A percentile compares a stretch with the other conserved stretches of the same genome.
These are phyloP conservation scores for Penicillium capsulatum DNA, from an alignment of 2,329 filamentous ascomycete species.

Conservation along the genomic window DNA sequence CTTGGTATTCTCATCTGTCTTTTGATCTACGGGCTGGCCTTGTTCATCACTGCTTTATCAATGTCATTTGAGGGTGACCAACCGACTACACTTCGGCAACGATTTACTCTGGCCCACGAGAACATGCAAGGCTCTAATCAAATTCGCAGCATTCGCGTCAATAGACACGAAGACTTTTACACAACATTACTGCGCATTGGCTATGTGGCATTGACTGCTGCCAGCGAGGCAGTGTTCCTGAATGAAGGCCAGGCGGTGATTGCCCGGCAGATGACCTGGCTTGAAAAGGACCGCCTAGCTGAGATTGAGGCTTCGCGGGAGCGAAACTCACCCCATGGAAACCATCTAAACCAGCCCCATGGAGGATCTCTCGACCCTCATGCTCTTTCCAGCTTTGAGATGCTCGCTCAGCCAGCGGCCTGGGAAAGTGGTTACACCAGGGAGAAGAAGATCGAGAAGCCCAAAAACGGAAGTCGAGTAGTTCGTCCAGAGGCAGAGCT, in stretches of 20 bases:
- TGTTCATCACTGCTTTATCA: constrained; percentile 69
- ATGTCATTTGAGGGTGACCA: constrained; percentile 51
- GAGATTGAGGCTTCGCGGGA: constrained; percentile 61
- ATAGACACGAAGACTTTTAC: constrained; percentile 91
- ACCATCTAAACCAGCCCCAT: constrained; percentile 13
- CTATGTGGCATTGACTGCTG: constrained; percentile 84
- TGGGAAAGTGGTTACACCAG: constrained; percentile 47
- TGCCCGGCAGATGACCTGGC: constrained; percentile 75
- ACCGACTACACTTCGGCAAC: constrained; percentile 51
- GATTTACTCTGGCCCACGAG: constrained; percentile 67
- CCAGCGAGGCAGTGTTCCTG: constrained; percentile 90
- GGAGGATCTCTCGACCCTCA: constrained; percentile 29
- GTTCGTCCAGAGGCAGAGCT: constrained; percentile 35
- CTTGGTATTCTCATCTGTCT: constrained; percentile 71
- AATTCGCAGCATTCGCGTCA: constrained; percentile 72
- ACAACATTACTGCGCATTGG: constrained; percentile 81
- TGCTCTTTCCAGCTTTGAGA: constrained; percentile 34
- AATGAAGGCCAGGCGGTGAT: constrained; percentile 79
- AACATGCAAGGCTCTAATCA: constrained; percentile 93
- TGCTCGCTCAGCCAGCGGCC: constrained; percentile 27
- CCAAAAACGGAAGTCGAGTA: constrained; percentile 31
- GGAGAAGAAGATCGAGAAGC: constrained; percentile 45
- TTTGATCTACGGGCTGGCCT: constrained; percentile 70
- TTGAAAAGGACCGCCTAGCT: constrained; percentile 78
- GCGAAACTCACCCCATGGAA: constrained; percentile 17